These are phyloP conservation scores for Crinitomyces ghanaensis DNA, from an alignment of 805 yeast species.

Conservation along the genomic window DNA sequence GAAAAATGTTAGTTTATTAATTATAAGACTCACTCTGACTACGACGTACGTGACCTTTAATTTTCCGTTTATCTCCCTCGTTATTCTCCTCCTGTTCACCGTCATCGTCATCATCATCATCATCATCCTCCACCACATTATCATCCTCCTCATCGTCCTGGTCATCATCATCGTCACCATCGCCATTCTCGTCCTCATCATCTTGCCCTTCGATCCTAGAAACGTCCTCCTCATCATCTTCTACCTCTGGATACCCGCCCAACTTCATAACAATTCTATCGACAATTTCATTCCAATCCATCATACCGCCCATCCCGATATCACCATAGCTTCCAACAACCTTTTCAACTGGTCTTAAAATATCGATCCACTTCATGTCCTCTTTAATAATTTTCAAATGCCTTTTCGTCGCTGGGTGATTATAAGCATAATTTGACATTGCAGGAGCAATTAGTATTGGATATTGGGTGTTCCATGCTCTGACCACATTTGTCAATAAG, in stretches of 20 bases:
- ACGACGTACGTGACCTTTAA: too few relatives aligned
- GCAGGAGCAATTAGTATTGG: conserved; percentile 92
- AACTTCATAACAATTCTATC: conserved; percentile 68
- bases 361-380: conserved; percentile 91
- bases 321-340: conserved; percentile 90
- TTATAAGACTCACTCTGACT: background rate
- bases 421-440: conserved; percentile 88
- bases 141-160: conserved; percentile 21
- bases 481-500: conserved; percentile 72
- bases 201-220: too few relatives aligned
- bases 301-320: conserved; percentile 99
- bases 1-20: background rate
- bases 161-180: conserved; percentile 25
- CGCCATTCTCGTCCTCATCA: conserved; percentile 35
- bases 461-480: conserved; percentile 91
- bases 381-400: conserved; percentile 68
- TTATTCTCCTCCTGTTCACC: conserved; percentile 26
- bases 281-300: conserved; percentile 92
- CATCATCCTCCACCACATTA: conserved; percentile 33
- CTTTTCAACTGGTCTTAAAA: conserved; percentile 90
- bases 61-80: too few relatives aligned
- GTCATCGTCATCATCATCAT: conserved; percentile 39
- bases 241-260: conserved; percentile 48
- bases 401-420: conserved; percentile 75
- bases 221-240: conserved; percentile 38